Percentiles rank a stretch among this genome's conserved stretches.
Evolutionary conservation across 2,329 filamentous ascomycete species (phyloP).

Genomic region (Cladosporium phlei): DNA sequence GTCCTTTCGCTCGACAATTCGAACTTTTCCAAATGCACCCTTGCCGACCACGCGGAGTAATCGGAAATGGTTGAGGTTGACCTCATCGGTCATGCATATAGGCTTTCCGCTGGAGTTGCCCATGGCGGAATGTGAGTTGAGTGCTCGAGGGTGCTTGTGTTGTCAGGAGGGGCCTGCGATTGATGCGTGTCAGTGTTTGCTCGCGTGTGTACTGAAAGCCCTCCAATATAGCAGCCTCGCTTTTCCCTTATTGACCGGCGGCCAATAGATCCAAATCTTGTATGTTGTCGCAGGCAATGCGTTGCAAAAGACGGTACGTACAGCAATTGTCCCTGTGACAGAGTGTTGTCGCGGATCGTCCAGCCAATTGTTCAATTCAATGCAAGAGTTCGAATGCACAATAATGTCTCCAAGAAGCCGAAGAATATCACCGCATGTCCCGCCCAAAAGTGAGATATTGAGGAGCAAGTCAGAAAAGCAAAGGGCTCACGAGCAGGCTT

Average conservation of each 20-base stretch:
- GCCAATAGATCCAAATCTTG: no score
- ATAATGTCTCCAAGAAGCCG: neutral
- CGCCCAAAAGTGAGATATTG: neutral
- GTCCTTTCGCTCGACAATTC: conserved; percentile 97
- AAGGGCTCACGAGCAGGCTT: neutral
- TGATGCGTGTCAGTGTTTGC: conserved; percentile 1
- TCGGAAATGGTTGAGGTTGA: conserved; percentile 96
- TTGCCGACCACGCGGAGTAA: conserved; percentile 92
- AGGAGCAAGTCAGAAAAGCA: neutral
- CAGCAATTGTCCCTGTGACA: neutral
- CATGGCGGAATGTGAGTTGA: conserved; percentile 50
- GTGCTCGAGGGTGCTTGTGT: neutral
- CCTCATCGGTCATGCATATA: conserved; percentile 88
- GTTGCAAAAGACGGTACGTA: no score
- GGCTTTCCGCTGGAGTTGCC: conserved; percentile 94
- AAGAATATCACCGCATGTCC: conserved; percentile 12
- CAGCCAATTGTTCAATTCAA: no score
- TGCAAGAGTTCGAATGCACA: no score
- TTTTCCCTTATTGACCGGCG: no score
- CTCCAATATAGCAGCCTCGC: no score
- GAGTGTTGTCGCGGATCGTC: no score
- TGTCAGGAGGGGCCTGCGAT: conserved; percentile 7
- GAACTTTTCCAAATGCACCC: conserved; percentile 96
- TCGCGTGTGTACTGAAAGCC: no score
- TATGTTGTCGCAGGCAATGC: no score